These are phyloP conservation scores for Boletellus deceptivus DNA, from an alignment of 1,284 basidiomycete genomes.

Conservation along the genomic window DNA sequence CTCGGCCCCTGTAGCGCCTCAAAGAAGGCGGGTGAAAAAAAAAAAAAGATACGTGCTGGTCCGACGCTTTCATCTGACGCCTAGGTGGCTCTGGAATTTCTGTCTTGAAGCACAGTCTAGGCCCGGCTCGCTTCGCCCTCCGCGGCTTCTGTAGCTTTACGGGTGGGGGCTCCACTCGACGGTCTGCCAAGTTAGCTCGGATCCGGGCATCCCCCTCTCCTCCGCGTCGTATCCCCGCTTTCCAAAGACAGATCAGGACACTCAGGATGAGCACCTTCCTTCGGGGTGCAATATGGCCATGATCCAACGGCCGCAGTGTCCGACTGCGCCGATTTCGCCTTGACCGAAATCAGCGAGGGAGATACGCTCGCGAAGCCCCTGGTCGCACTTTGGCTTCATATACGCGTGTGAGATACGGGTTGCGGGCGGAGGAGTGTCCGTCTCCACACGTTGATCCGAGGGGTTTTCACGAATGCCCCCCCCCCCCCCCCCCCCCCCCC, in stretches of 20 bases:
- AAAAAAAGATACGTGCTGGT: conserved; percentile 5
- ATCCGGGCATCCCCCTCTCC: conserved; percentile 6
- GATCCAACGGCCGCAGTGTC: not conserved
- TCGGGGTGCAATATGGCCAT: not conserved
- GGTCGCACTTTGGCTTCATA: not conserved
- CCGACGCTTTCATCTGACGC: conserved; percentile 13
- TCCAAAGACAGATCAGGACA: conserved; percentile 6
- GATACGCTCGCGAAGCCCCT: not conserved
- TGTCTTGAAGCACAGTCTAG: conserved; percentile 5
- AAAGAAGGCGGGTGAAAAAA: not conserved
- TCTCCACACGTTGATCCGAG: conserved; percentile 20
- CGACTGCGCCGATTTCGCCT: not conserved
- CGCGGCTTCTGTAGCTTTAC: conserved; percentile 11
- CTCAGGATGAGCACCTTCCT: conserved; percentile 6
- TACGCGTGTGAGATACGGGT: no score
- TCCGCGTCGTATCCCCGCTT: conserved; percentile 3
- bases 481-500: not conserved
- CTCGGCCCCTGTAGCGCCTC: conserved; percentile 4
- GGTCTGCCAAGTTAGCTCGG: conserved; percentile 5
- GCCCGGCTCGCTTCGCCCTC: conserved; percentile 1
- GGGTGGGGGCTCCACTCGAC: not conserved
- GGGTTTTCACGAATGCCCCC: conserved; percentile 8
- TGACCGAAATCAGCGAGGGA: not conserved
- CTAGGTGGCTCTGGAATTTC: conserved; percentile 8
- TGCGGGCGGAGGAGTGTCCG: no score